Evolutionary conservation across 148 eudicot genomes (phyloP), one percentile per base, ranked within the genome.

Genomic region (Spergularia marina): DNA sequence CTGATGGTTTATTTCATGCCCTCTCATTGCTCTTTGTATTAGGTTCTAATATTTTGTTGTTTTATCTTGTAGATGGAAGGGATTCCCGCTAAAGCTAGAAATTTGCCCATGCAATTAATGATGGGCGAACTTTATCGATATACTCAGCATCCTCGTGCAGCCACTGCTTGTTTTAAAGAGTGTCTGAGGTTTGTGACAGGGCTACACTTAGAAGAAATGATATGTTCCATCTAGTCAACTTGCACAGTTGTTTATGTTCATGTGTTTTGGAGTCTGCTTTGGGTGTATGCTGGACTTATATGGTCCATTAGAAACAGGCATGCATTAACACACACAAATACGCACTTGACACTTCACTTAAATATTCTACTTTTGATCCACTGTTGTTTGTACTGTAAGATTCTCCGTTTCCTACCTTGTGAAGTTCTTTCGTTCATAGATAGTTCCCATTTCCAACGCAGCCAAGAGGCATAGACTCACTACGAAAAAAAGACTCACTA

Each of bases 111-210:
- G 96, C 86, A 85, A 83, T 80, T 94, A 36, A 58, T 90, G 93
- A 87, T 90, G 97, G 98, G 96, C 75, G 92, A 90, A 84, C 94
- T 94, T 67, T 92, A 92, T 77, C 85, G 96, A 53, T 82, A 76
- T 89, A 83, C 93, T 77, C 83, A 86, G 63, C 98, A 94, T 77
- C 83, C 75, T 64, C 97, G 98, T 74, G 83, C 96, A 21, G 93
- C 98, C 57, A 72, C 86, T 87, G 84, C 87, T 66, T 90, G 97
- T 84, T 94, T 83, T 78, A 94, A 89, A 82, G 98, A 94, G 78
- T 94, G 94, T 78, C 84, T 94, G 79, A 94, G 96, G 98, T 94
- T 83, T 79, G 87, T 82, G 54, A 21, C 40, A 44, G 7, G 39
- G 15, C 17, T 53, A 14, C 30, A 72, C 64, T 21, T 64, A 12